Percentiles rank a stretch among this genome's conserved stretches.
phyloP scores from a whole-genome alignment of 768 basidiomycete genomes.

The Suillus alpinus region DNA sequence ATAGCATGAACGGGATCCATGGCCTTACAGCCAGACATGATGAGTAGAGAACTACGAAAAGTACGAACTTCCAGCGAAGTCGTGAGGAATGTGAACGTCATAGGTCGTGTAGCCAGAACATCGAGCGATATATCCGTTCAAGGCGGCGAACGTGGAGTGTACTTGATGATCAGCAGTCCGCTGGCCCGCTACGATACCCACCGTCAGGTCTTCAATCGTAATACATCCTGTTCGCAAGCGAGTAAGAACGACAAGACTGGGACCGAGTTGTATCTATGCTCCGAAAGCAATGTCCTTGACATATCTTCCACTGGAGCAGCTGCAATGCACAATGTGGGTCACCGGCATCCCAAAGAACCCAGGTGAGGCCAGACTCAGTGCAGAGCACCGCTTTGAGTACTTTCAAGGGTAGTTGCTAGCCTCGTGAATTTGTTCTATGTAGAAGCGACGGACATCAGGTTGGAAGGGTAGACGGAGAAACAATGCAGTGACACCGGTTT shows the following conservation, averaged over 20 bases:
- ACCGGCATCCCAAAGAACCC: neutral
- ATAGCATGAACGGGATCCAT: neutral
- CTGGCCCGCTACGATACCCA: neutral
- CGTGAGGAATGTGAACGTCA: neutral
- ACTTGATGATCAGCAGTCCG: neutral
- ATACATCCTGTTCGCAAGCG: neutral
- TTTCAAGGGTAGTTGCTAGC: no score
- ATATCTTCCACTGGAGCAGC: neutral
- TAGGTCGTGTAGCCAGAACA: neutral
- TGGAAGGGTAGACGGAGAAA: neutral
- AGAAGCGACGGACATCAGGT: neutral
- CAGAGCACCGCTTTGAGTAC: neutral
- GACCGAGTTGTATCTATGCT: no score
- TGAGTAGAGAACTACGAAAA: neutral
- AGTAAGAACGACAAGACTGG: no score
- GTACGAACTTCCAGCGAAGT: neutral
- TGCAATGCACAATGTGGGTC: neutral
- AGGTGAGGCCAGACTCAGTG: neutral
- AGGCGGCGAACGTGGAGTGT: no score
- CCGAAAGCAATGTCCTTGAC: neutral
- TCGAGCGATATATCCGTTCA: neutral
- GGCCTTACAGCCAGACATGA: neutral
- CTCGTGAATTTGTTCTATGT: neutral
- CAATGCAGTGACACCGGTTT: neutral
- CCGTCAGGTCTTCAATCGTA: neutral